Evolutionary conservation across 768 basidiomycete genomes (phyloP), one percentile per base, ranked within the genome.

Genomic region (Ramaria rubella): DNA sequence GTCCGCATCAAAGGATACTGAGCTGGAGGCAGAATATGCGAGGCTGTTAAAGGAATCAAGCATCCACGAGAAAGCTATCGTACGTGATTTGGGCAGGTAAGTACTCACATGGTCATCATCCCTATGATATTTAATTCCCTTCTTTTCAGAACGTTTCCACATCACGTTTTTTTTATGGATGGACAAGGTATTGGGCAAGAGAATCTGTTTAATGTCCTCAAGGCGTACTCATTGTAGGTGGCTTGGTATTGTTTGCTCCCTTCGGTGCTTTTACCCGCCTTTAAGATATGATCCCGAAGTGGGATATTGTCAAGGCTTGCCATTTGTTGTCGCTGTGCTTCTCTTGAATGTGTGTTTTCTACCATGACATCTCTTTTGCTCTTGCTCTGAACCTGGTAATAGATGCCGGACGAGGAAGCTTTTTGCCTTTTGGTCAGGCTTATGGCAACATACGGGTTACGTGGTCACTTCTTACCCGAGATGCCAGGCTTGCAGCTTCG

Each of bases 361-460:
- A 3, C 5, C 5, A 12, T 51, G 46, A 15, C 17, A 8, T 38
- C 4, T 33, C 17, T 5, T 51, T 31, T 61, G 24, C 4, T 26
- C 27, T 26, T 30, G 45, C 52, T 51, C 38, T 21, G 49, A 21
- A 49, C 52, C 34, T n/a, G n/a, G 56, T 19, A 23, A 26, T 59
- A 98, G 95, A 99, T 99, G 96, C 96, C 96, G 23, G 96, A 98
- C 60, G 96, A 99, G 73, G 95, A 98, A 72, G 95, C 95, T 0
- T 99, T 99, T 70, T 95, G 89, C 61, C 81, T 98, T 11, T 79
- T 98, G 9, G 94, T 97, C 27, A 79, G 96, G 52, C 71, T 99
- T 15, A 98, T 98, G 96, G 78, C 96, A 58, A 89, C 94, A 1
- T 98, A 99, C 67, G 94, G 95, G 69, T 77, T 98, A 2, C 84